Evolutionary conservation across 108 stramenopile species (phyloP).

Genomic region (Pinguiococcus pyrenoidosus): DNA sequence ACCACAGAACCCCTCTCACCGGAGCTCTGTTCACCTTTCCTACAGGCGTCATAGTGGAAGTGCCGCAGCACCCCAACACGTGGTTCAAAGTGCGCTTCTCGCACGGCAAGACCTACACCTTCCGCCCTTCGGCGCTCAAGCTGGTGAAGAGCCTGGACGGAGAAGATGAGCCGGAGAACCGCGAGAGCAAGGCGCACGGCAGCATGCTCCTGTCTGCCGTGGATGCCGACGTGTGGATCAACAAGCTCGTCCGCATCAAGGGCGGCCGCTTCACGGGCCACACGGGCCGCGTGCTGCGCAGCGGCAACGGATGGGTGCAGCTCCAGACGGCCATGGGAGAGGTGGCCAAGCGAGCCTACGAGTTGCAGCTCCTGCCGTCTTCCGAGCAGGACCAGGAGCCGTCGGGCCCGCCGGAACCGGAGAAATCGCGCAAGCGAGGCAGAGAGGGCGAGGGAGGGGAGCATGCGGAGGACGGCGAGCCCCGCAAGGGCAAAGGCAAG

Average conservation of each 20-base stretch:
- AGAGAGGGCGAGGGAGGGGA: too few relatives aligned
- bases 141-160: neutral
- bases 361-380: constrained; percentile 25
- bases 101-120: neutral
- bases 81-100: constrained; percentile 11
- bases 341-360: constrained; percentile 28
- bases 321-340: constrained; percentile 24
- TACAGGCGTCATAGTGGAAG: neutral
- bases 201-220: constrained; percentile 16
- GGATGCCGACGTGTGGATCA: constrained; percentile 22
- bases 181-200: constrained; percentile 1
- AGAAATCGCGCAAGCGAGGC: too few relatives aligned
- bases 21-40: too few relatives aligned
- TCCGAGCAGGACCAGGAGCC: too few relatives aligned
- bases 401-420: too few relatives aligned
- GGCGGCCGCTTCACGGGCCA: constrained; percentile 17
- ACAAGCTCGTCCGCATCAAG: constrained; percentile 13
- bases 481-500: too few relatives aligned
- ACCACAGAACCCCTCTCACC: too few relatives aligned
- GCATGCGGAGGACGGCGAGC: too few relatives aligned
- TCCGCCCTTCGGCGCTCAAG: constrained; percentile 8
- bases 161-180: neutral
- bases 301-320: constrained; percentile 33
- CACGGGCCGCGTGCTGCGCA: constrained; percentile 19
- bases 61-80: constrained; percentile 13